phyloP scores from a whole-genome alignment of 305 asterid species.

The Striga hermonthica region DNA sequence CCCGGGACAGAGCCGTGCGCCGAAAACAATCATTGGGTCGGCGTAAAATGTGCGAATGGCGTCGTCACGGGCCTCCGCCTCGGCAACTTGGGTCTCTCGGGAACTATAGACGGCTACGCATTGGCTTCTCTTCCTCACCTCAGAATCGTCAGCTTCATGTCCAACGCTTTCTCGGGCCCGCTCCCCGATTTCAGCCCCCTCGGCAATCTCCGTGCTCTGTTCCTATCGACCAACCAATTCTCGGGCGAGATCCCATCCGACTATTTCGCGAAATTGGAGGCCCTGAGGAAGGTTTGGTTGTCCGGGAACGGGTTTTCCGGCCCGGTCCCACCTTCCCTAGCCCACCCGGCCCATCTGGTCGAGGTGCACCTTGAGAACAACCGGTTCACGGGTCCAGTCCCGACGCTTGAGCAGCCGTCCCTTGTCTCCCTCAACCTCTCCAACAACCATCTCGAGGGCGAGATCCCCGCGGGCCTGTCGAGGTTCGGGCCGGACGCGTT shows the following conservation, averaged over 20 bases:
- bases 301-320: slow-evolving; percentile 60
- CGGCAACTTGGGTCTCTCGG: slow-evolving; percentile 50
- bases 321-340: slow-evolving; percentile 51
- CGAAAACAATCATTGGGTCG: slow-evolving; percentile 41
- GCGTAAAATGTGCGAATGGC: slow-evolving; percentile 49
- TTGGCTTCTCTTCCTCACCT: slow-evolving; percentile 50
- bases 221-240: slow-evolving; percentile 54
- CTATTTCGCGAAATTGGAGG: slow-evolving; percentile 46
- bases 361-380: slow-evolving; percentile 67
- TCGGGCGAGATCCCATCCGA: slow-evolving; percentile 63
- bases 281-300: slow-evolving; percentile 72
- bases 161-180: slow-evolving; percentile 63
- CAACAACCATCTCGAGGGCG: slow-evolving; percentile 56
- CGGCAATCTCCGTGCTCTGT: slow-evolving; percentile 51
- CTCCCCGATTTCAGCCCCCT: slow-evolving; percentile 60
- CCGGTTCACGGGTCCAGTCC: slow-evolving; percentile 58
- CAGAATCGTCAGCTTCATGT: slow-evolving; percentile 42
- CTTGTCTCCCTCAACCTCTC: slow-evolving; percentile 48
- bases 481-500: slow-evolving; percentile 42
- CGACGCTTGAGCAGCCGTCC: slow-evolving; percentile 38
- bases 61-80: slow-evolving; percentile 47
- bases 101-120: slow-evolving; percentile 58
- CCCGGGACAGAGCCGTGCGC: slow-evolving; percentile 61
- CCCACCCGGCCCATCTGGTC: slow-evolving; percentile 36
- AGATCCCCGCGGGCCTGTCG: slow-evolving; percentile 46